phyloP scores from a whole-genome alignment of 192 early-diverging fungal genomes.

The Martensiomyces pterosporus region DNA sequence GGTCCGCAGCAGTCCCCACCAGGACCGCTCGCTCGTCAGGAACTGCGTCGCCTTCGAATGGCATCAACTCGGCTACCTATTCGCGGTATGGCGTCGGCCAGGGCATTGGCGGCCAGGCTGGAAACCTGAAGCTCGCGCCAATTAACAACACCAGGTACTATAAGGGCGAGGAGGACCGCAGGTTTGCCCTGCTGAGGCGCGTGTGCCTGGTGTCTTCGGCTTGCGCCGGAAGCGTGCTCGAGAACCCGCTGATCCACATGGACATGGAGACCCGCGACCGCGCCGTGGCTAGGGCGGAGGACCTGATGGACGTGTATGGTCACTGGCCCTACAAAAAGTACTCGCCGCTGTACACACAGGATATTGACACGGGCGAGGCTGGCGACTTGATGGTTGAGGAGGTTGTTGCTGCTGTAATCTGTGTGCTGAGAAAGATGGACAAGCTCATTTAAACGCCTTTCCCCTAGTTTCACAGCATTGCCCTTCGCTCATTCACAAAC shows the following conservation, averaged over 20 bases:
- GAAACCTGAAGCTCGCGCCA: constrained; percentile 19
- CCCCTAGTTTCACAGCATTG: constrained; percentile 1
- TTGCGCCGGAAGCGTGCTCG: constrained; percentile 95
- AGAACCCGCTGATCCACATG: constrained; percentile 85
- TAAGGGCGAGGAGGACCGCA: constrained; percentile 26
- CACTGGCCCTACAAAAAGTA: constrained; percentile 63
- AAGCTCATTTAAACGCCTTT: constrained; percentile 55
- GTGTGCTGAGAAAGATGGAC: constrained; percentile 88
- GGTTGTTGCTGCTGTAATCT: constrained; percentile 73
- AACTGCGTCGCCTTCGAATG: constrained; percentile 9
- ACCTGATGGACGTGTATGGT: constrained; percentile 83
- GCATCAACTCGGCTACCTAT: not conserved
- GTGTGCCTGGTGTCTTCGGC: constrained; percentile 91
- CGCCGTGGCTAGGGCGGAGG: constrained; percentile 85
- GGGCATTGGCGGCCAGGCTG: constrained; percentile 39
- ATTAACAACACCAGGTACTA: constrained; percentile 33
- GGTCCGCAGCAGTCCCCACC: constrained; percentile 54
- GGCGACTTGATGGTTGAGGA: constrained; percentile 59
- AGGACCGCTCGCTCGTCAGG: constrained; percentile 51
- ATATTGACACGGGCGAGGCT: constrained; percentile 53
- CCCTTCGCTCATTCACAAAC: too few relatives aligned
- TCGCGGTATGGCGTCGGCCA: constrained; percentile 17
- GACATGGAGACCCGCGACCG: constrained; percentile 82
- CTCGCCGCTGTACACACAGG: constrained; percentile 52
- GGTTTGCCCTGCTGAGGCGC: constrained; percentile 64